Percentiles rank a stretch among this genome's conserved stretches.
Conservation (phyloP, 2,329 filamentous ascomycete species). For the Anisogramma anomala region DNA sequence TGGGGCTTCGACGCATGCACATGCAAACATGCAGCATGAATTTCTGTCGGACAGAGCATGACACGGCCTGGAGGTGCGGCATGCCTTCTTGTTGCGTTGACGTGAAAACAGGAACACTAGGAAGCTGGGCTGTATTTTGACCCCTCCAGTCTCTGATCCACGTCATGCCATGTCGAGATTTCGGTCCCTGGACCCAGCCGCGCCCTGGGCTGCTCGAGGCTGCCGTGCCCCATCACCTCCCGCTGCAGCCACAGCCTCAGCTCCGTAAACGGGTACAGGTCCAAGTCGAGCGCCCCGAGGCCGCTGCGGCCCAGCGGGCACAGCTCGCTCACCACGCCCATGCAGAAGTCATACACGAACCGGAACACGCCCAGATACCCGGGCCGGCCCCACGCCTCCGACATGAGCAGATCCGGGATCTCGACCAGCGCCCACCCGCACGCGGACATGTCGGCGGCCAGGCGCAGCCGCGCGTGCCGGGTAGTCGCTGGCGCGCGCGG, state of each 20-base stretch:
- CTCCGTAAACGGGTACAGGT: background rate
- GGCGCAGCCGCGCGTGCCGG: background rate
- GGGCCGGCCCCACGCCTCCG: background rate
- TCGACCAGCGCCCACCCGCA: background rate
- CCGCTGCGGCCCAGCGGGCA: background rate
- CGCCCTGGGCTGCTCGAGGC: background rate
- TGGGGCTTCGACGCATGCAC: too few relatives aligned
- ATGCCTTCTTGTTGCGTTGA: too few relatives aligned
- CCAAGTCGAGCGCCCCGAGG: background rate
- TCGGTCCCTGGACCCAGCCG: background rate
- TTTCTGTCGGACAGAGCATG: too few relatives aligned
- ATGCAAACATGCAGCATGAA: too few relatives aligned
- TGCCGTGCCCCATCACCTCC: background rate
- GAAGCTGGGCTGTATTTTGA: slow-evolving; percentile 1
- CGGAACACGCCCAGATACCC: background rate
- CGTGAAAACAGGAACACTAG: too few relatives aligned
- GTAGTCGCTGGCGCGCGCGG: background rate
- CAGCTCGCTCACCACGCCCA: background rate
- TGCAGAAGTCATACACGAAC: slow-evolving; percentile 3
- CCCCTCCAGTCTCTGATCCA: slow-evolving; percentile 1
- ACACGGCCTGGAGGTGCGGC: too few relatives aligned
- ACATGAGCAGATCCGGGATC: background rate
- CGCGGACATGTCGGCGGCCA: background rate
- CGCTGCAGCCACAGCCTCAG: slow-evolving; percentile 3
- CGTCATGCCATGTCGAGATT: background rate